Conservation (phyloP, 306 rosid genomes). For the Sesbania bispinosa region DNA sequence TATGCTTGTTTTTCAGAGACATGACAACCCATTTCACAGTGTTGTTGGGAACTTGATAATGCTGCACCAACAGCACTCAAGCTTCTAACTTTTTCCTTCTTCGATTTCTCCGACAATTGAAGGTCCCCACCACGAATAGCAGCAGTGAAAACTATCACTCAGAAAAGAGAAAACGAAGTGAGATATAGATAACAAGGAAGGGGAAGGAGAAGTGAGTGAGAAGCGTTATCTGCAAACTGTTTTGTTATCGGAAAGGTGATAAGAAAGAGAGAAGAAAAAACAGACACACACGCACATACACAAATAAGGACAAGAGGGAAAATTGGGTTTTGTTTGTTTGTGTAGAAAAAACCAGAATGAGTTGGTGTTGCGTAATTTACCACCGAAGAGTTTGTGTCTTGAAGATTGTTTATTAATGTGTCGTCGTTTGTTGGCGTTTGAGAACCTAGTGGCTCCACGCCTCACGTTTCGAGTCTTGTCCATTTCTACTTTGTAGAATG, state of each 20-base stretch:
- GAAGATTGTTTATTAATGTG: conserved; percentile 40
- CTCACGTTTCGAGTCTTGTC: conserved; percentile 54
- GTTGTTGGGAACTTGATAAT: conserved; percentile 21
- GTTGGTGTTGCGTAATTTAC: conserved; percentile 38
- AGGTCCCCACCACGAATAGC: conserved; percentile 31
- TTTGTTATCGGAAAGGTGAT: conserved; percentile 27
- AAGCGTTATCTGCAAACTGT: conserved; percentile 43
- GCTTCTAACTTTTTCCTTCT: conserved; percentile 60
- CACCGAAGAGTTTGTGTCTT: conserved; percentile 38
- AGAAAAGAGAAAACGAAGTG: neutral
- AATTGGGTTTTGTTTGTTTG: conserved; percentile 39
- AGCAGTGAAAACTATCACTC: conserved; percentile 22
- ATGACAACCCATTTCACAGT: conserved; percentile 46
- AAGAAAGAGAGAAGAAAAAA: conserved; percentile 17
- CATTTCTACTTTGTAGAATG: conserved; percentile 24
- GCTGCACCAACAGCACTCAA: conserved; percentile 48
- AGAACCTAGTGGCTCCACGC: conserved; percentile 52
- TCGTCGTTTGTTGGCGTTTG: conserved; percentile 27
- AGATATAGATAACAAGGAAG: conserved; percentile 9
- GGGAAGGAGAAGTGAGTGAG: neutral
- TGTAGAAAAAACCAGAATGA: conserved; percentile 21
- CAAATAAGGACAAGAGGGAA: conserved; percentile 48
- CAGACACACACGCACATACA: neutral
- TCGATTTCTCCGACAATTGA: conserved; percentile 45
- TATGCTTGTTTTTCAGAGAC: conserved; percentile 29